Percentiles rank a stretch among this genome's conserved stretches.
Conservation (phyloP, 176 grass and related monocot species). For the Aegilops longissima region DNA sequence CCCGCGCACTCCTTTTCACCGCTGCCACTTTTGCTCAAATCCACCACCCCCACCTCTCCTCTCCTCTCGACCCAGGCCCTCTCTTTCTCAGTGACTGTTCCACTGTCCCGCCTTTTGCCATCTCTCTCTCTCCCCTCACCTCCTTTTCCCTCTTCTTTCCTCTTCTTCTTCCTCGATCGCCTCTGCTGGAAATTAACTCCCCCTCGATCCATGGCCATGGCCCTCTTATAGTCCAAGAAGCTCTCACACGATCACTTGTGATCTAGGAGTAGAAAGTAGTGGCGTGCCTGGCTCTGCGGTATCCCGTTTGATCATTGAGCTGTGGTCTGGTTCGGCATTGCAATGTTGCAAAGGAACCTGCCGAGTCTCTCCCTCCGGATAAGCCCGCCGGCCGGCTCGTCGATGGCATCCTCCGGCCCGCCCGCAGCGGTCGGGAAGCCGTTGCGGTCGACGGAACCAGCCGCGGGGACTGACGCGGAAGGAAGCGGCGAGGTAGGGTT, state of each 20-base stretch:
- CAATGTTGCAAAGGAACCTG: slow-evolving; percentile 49
- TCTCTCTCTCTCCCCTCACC: neutral
- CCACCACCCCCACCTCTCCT: slow-evolving; percentile 21
- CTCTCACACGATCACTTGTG: neutral
- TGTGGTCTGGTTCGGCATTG: neutral
- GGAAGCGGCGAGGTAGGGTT: slow-evolving; percentile 43
- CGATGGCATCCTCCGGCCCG: neutral
- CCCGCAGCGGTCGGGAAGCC: slow-evolving; percentile 11
- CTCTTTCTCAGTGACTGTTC: slow-evolving; percentile 58
- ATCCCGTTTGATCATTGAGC: slow-evolving; percentile 12
- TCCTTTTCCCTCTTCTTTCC: slow-evolving; percentile 34
- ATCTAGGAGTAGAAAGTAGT: neutral
- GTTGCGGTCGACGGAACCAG: neutral
- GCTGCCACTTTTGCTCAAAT: slow-evolving; percentile 49
- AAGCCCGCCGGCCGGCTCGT: slow-evolving; percentile 48
- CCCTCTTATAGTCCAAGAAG: neutral
- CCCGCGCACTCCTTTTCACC: slow-evolving; percentile 41
- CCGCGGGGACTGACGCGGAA: slow-evolving; percentile 18
- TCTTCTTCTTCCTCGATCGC: slow-evolving; percentile 42
- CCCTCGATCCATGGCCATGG: slow-evolving; percentile 20
- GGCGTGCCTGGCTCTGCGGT: neutral
- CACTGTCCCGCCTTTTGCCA: slow-evolving; percentile 35
- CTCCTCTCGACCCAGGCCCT: slow-evolving; percentile 3
- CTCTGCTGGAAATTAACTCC: slow-evolving; percentile 10
- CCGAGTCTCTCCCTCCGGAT: slow-evolving; percentile 84